Evolutionary conservation across 2,329 filamentous ascomycete species (phyloP).

Genomic region (Metarhizium album): DNA sequence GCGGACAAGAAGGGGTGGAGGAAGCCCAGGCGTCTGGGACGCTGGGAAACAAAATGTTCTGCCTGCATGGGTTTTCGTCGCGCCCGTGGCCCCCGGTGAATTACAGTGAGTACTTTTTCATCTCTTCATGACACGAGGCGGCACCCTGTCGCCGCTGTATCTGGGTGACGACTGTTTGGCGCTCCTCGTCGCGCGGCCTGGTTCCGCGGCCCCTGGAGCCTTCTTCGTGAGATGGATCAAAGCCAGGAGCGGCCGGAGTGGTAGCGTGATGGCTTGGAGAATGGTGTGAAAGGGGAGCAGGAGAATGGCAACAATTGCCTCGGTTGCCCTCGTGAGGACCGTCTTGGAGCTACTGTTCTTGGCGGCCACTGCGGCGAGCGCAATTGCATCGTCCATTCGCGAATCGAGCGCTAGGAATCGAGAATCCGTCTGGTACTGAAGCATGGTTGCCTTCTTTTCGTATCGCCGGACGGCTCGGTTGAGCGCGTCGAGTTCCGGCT

Average conservation of each 20-base stretch:
- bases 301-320: conserved; percentile 22
- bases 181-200: conserved; percentile 1
- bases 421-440: conserved; percentile 65
- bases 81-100: too few relatives aligned
- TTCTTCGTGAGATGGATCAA: conserved; percentile 22
- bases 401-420: conserved; percentile 62
- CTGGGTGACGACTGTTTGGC: conserved; percentile 11
- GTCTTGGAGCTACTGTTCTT: conserved; percentile 32
- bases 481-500: conserved; percentile 77
- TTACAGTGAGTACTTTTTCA: conserved; percentile 6
- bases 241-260: conserved; percentile 28
- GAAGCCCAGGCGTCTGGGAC: not conserved
- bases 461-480: conserved; percentile 83
- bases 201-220: conserved; percentile 14
- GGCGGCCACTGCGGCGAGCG: conserved; percentile 68
- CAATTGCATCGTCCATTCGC: conserved; percentile 64
- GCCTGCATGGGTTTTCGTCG: too few relatives aligned
- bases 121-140: conserved; percentile 21
- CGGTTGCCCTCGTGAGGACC: conserved; percentile 26
- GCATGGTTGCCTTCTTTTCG: conserved; percentile 74
- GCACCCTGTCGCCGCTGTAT: conserved; percentile 26
- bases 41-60: too few relatives aligned
- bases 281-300: conserved; percentile 32
- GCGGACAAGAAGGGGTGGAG: not conserved
- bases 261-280: conserved; percentile 30